Base-by-base conservation (phyloP, 768 basidiomycete species). In the Exidia glandulosa region DNA sequence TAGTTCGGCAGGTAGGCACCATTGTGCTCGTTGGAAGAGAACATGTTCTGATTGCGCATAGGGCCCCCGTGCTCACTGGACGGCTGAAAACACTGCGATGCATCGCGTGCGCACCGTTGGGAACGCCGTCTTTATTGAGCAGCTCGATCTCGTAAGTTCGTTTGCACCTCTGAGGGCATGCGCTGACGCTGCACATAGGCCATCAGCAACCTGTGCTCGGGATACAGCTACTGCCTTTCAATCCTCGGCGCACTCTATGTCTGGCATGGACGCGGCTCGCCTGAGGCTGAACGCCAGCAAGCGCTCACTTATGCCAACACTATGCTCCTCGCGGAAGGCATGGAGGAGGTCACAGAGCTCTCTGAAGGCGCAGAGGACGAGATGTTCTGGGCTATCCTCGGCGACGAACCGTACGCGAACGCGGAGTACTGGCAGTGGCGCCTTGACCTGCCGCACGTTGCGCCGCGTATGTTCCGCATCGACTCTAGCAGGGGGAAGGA, bases 381-480 rank as follows among this genome's bases (percentile, higher is more conserved):
- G 61, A 83, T 90, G 80, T 90, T 93, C 67, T 90, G 90, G 87
- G 84, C 88, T 82, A 79, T 88, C 36, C 76, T 92, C 2, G 90
- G 90, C n/a, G 81, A 88, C 27, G 78, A 82, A 2, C 79, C 79
- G 2, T 90, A 84, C 67, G 88, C 88, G 2, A 83, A 79, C 47
- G 90, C 90, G 1, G 82, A 91, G 64, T 86, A 91, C 69, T 93
- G 90, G 90, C 80, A 70, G 66, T 93, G 88, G 87, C 79, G 86
- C 65, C 70, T 71, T 29, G 68, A 65, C 19, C 69, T 73, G n/a
- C 59, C 67, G 45, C 66, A 68, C 6, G 65, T 70, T 6, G 77
- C 80, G 54, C 81, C 87, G 37, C 75, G 76, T 27, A 72, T 85
- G 23, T 91, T 87, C 86, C 72, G 75, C 37, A 76, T 90, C 29